Evolutionary conservation across 2,329 filamentous ascomycete genomes (phyloP).

Genomic region (Pseudocercospora ulei): DNA sequence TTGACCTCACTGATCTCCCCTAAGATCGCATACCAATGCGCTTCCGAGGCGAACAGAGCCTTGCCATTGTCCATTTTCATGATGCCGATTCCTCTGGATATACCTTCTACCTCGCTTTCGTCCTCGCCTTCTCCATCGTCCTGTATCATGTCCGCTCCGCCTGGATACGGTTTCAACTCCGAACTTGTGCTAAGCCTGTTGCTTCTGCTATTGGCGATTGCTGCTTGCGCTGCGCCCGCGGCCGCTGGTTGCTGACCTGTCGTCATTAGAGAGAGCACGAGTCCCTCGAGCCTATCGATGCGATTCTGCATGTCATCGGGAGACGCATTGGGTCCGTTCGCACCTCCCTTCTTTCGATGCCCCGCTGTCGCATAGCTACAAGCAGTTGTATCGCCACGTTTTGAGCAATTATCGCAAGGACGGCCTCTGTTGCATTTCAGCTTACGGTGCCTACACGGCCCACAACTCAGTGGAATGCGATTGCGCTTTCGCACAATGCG

Average conservation of each 20-base stretch:
- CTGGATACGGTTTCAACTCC: slow-evolving; percentile 44
- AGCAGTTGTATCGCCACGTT: slow-evolving; percentile 67
- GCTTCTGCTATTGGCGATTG: slow-evolving; percentile 40
- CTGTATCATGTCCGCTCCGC: slow-evolving; percentile 48
- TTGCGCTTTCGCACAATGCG: slow-evolving; percentile 87
- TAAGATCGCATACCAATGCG: slow-evolving; percentile 46
- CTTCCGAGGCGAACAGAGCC: slow-evolving; percentile 43
- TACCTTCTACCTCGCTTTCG: slow-evolving; percentile 54
- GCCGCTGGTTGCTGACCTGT: slow-evolving; percentile 55
- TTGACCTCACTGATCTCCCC: slow-evolving; percentile 80
- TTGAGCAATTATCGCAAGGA: slow-evolving; percentile 90
- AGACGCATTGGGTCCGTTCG: slow-evolving; percentile 37
- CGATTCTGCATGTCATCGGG: slow-evolving; percentile 98
- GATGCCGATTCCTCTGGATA: slow-evolving; percentile 44
- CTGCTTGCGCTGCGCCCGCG: slow-evolving; percentile 49
- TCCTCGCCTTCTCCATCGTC: slow-evolving; percentile 44
- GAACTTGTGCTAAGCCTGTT: slow-evolving; percentile 35
- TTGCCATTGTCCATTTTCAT: slow-evolving; percentile 47
- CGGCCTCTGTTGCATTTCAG: slow-evolving; percentile 88
- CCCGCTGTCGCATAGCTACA: slow-evolving; percentile 69
- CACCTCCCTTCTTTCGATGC: slow-evolving; percentile 59
- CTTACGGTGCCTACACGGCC: slow-evolving; percentile 86
- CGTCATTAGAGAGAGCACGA: slow-evolving; percentile 90
- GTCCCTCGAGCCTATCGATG: slow-evolving; percentile 84
- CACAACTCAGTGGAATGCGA: slow-evolving; percentile 81